These are phyloP conservation scores for Apiotrichum montevideense DNA, from an alignment of 1,284 basidiomycete genomes.

Conservation along the genomic window DNA sequence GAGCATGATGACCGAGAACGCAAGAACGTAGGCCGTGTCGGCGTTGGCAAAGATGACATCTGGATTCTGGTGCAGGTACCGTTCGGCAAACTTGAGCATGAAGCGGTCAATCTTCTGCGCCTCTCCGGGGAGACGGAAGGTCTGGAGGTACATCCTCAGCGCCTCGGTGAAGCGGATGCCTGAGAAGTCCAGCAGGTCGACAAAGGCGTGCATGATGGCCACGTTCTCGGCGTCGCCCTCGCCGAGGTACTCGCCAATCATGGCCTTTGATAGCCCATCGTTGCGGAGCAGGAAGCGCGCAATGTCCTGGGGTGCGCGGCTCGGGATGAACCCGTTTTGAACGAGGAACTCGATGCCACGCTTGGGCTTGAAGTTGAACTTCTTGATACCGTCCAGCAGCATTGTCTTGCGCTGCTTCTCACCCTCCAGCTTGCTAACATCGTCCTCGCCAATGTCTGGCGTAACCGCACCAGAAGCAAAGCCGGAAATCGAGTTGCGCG, in stretches of 20 bases:
- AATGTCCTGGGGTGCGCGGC: constrained; percentile 68
- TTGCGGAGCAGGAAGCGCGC: constrained; percentile 81
- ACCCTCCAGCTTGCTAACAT: constrained; percentile 87
- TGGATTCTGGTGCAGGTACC: constrained; percentile 81
- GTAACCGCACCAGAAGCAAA: constrained; percentile 51
- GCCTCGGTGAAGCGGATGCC: constrained; percentile 78
- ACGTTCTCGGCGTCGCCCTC: constrained; percentile 85
- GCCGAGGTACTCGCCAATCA: constrained; percentile 97
- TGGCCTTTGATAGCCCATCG: constrained; percentile 89
- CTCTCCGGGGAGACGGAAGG: constrained; percentile 92
- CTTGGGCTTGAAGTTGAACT: constrained; percentile 98
- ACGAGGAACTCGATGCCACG: constrained; percentile 85
- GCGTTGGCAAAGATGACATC: constrained; percentile 70
- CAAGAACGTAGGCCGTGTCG: constrained; percentile 86
- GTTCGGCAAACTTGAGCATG: constrained; percentile 95
- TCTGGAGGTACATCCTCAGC: constrained; percentile 77
- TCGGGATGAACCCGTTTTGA: constrained; percentile 81
- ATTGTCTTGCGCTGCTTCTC: constrained; percentile 97
- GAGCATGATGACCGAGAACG: constrained; percentile 87
- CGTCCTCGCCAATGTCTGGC: constrained; percentile 68
- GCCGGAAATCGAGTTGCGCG: constrained; percentile 16
- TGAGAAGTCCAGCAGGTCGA: constrained; percentile 81
- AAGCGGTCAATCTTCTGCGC: constrained; percentile 97
- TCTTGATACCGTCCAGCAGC: constrained; percentile 88
- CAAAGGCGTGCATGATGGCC: constrained; percentile 91